These are phyloP conservation scores for Coemansia sp. DNA, from an alignment of 192 early-diverging fungal genomes.

Conservation along the genomic window DNA sequence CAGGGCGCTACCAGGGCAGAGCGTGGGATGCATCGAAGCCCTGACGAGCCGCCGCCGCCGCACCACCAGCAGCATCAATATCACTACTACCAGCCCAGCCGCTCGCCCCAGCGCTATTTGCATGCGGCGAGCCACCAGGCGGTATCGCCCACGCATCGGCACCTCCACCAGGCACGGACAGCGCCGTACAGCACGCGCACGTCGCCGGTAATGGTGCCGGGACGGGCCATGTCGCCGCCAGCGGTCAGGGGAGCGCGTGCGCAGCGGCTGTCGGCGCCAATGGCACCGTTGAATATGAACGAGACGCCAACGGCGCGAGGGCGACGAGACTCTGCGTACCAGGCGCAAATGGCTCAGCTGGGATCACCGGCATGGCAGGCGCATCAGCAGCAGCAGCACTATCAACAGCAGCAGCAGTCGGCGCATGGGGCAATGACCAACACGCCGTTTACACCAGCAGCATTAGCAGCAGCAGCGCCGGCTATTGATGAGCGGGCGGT, in stretches of 20 bases:
- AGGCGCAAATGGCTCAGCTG: not conserved
- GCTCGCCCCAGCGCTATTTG: not conserved
- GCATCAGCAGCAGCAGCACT: not conserved
- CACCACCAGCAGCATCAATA: not conserved
- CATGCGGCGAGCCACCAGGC: not conserved
- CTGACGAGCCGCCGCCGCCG: not conserved
- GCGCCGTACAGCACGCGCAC: conserved; percentile 13
- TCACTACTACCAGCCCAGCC: not conserved
- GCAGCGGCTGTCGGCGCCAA: not conserved
- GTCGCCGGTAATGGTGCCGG: not conserved
- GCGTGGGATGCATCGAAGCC: not conserved
- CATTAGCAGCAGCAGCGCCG: not conserved
- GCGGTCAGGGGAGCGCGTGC: not conserved
- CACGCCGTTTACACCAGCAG: not conserved
- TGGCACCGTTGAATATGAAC: not conserved
- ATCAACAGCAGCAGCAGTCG: not conserved
- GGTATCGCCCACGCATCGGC: not conserved
- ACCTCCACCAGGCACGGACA: conserved; percentile 10
- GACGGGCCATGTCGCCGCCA: conserved; percentile 1
- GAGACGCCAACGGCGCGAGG: not conserved
- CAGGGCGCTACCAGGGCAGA: conserved; percentile 10
- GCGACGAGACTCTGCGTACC: not conserved
- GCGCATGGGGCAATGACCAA: not conserved
- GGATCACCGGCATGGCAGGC: not conserved
- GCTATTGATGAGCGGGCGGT: conserved; percentile 6